Evolutionary conservation across 768 basidiomycete genomes (phyloP), one percentile per base, ranked within the genome.

Genomic region (Astraeus odoratus): DNA sequence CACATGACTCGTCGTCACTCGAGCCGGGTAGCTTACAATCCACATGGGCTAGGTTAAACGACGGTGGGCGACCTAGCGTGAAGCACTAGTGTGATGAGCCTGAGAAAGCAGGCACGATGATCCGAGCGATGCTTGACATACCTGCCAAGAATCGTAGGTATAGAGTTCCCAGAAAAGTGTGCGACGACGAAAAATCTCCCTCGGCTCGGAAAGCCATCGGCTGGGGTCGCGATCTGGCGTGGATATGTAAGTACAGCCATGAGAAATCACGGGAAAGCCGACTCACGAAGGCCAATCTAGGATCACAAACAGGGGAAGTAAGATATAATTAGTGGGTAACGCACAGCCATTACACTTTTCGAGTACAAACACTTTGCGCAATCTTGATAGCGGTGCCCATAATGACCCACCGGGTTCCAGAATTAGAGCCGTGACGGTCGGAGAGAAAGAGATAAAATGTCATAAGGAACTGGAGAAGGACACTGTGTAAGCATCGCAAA

Each of bases 361-460:
- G 20, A 50, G 52, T 47, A 68, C 81, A 68, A 57, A 83, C 82
- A 55, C 80, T 81, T 59, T 83, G 82, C 16, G 77, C 78, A 47
- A 83, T 67, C 65, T 81, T 84, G 49, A 83, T 76, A 35, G 81
- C 78, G 39, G 83, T 70, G 13, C 82, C 82, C 70, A 83, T 81
- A 42, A 80, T 74, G 5, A 75, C 75, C 80, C 80, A 83, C 30
- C 81, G 72, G 25, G 77, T 72, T 10, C 80, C 79, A 55, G 80
- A 78, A 54, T 70, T 74, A 25, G 76, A 77, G 12, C 81, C 81
- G 62, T 83, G 79, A 49, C 81, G 73, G 63, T 84, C 81, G 46
- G 75, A 72, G 42, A 83, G 67, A 64, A 83, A 83, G 27, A 83
- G 69, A 55, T 82, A 84, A 56, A 74, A 81, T 8, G 80, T 74